phyloP scores from a whole-genome alignment of 1,284 basidiomycete species.

The Flammula alnicola region DNA sequence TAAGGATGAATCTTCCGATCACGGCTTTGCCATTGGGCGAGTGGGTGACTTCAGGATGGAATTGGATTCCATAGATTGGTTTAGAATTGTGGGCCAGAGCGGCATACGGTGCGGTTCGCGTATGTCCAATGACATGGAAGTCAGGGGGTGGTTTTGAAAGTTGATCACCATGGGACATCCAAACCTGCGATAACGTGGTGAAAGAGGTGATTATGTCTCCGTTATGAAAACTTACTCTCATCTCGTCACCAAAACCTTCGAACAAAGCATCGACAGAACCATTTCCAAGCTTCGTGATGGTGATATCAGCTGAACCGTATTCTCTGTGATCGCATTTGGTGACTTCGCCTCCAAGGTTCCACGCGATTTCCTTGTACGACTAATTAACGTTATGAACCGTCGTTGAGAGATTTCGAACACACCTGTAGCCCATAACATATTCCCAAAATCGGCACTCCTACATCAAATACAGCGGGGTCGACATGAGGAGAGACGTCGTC shows the following conservation, averaged over 20 bases:
- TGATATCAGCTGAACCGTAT: slow-evolving; percentile 90
- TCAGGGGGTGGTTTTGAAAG: slow-evolving; percentile 81
- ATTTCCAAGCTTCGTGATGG: slow-evolving; percentile 72
- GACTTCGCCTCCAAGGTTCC: slow-evolving; percentile 87
- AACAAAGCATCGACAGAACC: slow-evolving; percentile 81
- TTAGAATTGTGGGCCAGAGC: slow-evolving; percentile 92
- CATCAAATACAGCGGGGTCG: slow-evolving; percentile 92
- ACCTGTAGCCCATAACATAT: slow-evolving; percentile 99
- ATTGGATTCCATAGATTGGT: slow-evolving; percentile 96
- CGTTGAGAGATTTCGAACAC: slow-evolving; percentile 21
- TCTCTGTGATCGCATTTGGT: slow-evolving; percentile 91
- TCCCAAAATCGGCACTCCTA: slow-evolving; percentile 92
- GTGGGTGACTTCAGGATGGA: slow-evolving; percentile 99
- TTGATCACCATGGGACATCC: slow-evolving; percentile 99
- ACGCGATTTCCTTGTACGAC: slow-evolving; percentile 85
- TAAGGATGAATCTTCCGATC: slow-evolving; percentile 85
- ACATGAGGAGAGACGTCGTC: slow-evolving; percentile 92
- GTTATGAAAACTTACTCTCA: slow-evolving; percentile 61
- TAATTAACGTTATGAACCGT: not conserved
- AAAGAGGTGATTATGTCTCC: slow-evolving; percentile 6
- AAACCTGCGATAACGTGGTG: slow-evolving; percentile 66
- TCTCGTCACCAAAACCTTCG: slow-evolving; percentile 80
- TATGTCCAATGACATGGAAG: slow-evolving; percentile 91
- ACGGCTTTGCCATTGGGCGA: slow-evolving; percentile 90
- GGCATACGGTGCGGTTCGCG: slow-evolving; percentile 89